Conservation (phyloP, 2,329 filamentous ascomycete genomes). For the Trichoderma afroharzianum region DNA sequence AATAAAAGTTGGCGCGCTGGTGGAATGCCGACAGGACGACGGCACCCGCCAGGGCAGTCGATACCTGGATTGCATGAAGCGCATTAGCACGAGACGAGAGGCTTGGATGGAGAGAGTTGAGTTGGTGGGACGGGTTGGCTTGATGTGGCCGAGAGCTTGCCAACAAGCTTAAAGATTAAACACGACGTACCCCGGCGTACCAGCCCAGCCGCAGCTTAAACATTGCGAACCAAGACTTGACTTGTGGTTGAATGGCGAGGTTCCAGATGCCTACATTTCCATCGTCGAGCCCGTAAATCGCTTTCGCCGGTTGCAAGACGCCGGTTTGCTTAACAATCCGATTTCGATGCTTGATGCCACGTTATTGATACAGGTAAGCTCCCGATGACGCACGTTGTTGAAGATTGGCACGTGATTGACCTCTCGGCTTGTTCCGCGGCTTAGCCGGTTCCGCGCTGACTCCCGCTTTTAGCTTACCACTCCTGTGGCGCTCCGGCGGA, state of each 20-base stretch:
- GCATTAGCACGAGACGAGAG: background rate
- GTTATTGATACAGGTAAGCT: constrained; percentile 17
- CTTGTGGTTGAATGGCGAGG: background rate
- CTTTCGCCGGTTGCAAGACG: background rate
- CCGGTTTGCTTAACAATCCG: background rate
- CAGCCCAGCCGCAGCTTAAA: constrained; percentile 55
- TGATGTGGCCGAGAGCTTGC: background rate
- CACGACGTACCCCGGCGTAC: constrained; percentile 56
- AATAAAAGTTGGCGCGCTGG: constrained; percentile 97
- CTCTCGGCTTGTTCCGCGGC: background rate
- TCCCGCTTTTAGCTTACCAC: background rate
- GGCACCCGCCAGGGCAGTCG: constrained; percentile 75
- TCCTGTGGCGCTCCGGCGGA: background rate
- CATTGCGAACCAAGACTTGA: constrained; percentile 24
- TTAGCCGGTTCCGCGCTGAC: background rate
- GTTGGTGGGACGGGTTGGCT: background rate
- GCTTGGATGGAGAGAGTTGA: background rate
- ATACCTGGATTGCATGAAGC: constrained; percentile 53
- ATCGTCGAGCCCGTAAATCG: background rate
- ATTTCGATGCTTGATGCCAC: constrained; percentile 18
- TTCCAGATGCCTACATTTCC: constrained; percentile 15
- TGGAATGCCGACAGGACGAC: constrained; percentile 89
- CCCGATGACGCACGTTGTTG: constrained; percentile 9
- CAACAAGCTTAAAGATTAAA: background rate
- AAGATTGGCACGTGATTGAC: constrained; percentile 14